Base-by-base conservation (phyloP, 2,329 filamentous ascomycete genomes). In the Ceratocystis papillata region DNA sequence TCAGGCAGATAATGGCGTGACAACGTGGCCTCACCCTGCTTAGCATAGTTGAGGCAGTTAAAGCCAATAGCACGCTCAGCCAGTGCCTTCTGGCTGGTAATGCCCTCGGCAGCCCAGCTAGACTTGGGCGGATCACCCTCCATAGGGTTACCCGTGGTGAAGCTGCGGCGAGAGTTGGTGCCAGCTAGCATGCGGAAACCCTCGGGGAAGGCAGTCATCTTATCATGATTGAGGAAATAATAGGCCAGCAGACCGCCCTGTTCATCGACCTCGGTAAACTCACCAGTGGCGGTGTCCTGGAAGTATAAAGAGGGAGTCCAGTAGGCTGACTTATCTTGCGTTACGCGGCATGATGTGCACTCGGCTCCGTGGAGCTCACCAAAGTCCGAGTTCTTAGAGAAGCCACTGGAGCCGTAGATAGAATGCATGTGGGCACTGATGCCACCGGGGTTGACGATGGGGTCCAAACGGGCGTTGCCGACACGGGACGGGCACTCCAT, bases 41-140 rank as follows among this genome's bases (percentile, higher is more conserved):
- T 78, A 41, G 71, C 72, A 73, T 96, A 96, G 82, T 97, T 87
- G 68, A 99, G 78, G 76, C 94, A 97, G 80, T 97, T 97, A 83
- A 96, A 96, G 2, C 94, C 93, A 33, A 96, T 71, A 8, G 92
- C 90, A 69, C 92, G 90, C 78, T 96, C 88, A 63, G 77, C 78
- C 46, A 96, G 82, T 64, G 86, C 83, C 17, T 76, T 75, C 77
- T 96, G 91, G 60, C 73, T 76, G 10, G 86, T 87, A 71, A 83
- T 81, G 68, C 87, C 83, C 4, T 84, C 77, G 1, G 76, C 73
- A 28, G 76, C 76, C 92, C 92, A 96, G 28, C 76, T 69, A 12
- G 89, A 90, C 76, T 90, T 89, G 68, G 77, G 76, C 2, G 83
- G 79, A 69, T 87, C 83, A 28, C 83, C 81, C 48, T 83, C 79